A percentile compares a stretch with the other conserved stretches of the same genome.
Conservation (phyloP, 2,329 filamentous ascomycete species). For the Cercospora sp. region DNA sequence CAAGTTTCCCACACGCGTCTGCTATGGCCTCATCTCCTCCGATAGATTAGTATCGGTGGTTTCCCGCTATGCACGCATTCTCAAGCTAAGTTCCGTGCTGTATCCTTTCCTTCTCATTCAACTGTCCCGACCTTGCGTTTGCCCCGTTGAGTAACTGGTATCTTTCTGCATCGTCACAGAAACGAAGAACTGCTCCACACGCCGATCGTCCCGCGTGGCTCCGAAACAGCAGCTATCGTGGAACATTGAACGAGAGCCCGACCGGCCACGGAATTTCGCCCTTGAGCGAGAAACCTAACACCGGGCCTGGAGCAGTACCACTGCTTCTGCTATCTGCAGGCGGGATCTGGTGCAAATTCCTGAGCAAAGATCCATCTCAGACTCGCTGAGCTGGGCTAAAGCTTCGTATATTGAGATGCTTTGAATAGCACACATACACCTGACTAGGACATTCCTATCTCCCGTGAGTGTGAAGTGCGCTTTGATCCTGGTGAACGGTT, state of each 20-base stretch:
- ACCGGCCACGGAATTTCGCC: background rate
- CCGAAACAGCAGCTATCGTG: background rate
- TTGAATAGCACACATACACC: background rate
- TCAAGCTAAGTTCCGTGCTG: background rate
- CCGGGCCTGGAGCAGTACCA: background rate
- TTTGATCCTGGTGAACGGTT: background rate
- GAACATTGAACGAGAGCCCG: background rate
- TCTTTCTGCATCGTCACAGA: background rate
- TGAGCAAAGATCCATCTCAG: background rate
- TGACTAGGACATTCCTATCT: background rate
- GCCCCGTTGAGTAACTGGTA: background rate
- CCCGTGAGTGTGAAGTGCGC: background rate
- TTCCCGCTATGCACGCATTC: background rate
- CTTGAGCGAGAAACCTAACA: background rate
- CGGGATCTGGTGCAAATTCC: background rate
- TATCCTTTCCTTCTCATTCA: background rate
- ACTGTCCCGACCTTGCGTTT: background rate
- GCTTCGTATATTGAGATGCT: background rate
- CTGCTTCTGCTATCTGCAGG: background rate
- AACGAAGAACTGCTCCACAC: background rate
- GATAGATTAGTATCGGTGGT: constrained; percentile 12
- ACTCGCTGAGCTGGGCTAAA: background rate
- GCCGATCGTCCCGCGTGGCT: background rate
- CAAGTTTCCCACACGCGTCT: constrained; percentile 18
- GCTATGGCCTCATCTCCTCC: constrained; percentile 22